phyloP scores from a whole-genome alignment of 2,329 filamentous ascomycete species.

The Scedosporium minutisporum region DNA sequence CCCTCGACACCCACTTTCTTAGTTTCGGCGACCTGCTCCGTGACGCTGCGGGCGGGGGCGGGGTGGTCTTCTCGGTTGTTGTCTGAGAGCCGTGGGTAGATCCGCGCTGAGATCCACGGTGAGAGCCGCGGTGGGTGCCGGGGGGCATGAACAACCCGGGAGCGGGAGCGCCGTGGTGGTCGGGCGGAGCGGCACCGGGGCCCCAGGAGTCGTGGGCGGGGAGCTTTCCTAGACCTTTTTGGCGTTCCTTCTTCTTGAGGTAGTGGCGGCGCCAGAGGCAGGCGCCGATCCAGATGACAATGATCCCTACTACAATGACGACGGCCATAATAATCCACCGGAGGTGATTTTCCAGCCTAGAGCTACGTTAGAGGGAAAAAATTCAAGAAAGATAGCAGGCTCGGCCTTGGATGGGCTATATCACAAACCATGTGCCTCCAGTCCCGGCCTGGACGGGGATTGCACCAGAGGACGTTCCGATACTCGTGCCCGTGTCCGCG shows the following conservation, averaged over 20 bases:
- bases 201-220: conserved; percentile 7
- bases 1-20: conserved; percentile 1
- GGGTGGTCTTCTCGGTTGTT: not conserved
- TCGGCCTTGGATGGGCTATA: not conserved
- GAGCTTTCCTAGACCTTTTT: conserved; percentile 38
- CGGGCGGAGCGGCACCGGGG: conserved; percentile 4
- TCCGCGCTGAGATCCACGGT: not conserved
- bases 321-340: conserved; percentile 78
- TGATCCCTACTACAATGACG: conserved; percentile 60
- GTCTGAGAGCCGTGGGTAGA: not conserved
- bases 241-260: conserved; percentile 56
- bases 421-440: not conserved
- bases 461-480: conserved; percentile 3
- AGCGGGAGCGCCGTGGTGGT: not conserved
- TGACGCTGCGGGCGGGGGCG: not conserved
- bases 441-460: not conserved
- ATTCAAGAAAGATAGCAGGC: not conserved
- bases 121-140: no score
- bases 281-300: conserved; percentile 55
- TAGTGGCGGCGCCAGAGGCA: conserved; percentile 66
- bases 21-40: not conserved
- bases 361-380: not conserved
- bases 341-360: conserved; percentile 62
- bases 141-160: not conserved
- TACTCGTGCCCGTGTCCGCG: not conserved